These are phyloP conservation scores for Thymus quinquecostatus DNA, from an alignment of 257 asterid species.

Conservation along the genomic window DNA sequence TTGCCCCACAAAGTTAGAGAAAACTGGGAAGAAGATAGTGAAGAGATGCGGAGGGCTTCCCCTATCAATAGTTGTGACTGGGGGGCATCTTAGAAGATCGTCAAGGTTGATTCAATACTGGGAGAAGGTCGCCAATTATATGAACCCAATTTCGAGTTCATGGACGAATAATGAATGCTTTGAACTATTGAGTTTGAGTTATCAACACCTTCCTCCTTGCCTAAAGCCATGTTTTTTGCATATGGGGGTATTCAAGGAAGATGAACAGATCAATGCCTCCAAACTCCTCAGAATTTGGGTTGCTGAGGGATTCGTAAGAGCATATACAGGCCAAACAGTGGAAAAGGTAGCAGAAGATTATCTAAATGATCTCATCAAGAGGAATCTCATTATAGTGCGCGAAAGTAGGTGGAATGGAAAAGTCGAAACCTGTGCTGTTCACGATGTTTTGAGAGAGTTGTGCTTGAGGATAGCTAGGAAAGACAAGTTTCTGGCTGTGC, in stretches of 20 bases:
- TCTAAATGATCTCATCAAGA: background rate
- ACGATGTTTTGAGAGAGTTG: background rate
- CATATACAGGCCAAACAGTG: background rate
- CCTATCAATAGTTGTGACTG: slow-evolving; percentile 16
- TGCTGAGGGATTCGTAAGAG: slow-evolving; percentile 9
- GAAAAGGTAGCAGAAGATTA: slow-evolving; percentile 11
- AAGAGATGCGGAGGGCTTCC: slow-evolving; percentile 20
- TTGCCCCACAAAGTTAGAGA: slow-evolving; percentile 4
- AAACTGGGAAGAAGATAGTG: background rate
- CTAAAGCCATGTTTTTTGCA: background rate
- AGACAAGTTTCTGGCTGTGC: background rate
- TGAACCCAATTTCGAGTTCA: background rate
- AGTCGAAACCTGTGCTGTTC: background rate
- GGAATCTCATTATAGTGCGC: background rate
- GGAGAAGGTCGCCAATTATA: background rate
- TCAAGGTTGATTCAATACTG: background rate
- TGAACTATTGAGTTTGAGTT: slow-evolving; percentile 3
- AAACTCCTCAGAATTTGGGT: background rate
- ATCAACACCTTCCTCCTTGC: background rate
- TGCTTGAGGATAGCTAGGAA: background rate
- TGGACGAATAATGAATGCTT: background rate
- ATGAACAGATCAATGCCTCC: background rate
- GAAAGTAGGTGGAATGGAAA: background rate
- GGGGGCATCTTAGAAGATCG: slow-evolving; percentile 3
- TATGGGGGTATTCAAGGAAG: background rate